Percentiles rank a stretch among this genome's conserved stretches.
These are phyloP conservation scores for Colletotrichum liaoningense DNA, from an alignment of 2,329 filamentous ascomycete genomes.

Conservation along the genomic window DNA sequence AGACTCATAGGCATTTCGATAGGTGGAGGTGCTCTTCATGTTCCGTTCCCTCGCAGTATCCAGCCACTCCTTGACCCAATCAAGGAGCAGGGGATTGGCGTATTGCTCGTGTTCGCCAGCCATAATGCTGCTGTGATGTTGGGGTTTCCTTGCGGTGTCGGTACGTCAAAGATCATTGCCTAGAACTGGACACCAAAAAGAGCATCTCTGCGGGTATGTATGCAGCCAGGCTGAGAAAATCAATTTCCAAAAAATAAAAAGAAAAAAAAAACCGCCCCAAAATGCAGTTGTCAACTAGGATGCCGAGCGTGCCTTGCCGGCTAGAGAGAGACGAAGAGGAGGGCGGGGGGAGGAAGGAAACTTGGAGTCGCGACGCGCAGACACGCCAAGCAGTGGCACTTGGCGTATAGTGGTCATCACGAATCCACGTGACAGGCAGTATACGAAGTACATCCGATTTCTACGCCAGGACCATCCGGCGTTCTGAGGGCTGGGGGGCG, in stretches of 20 bases:
- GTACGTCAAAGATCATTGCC: constrained; percentile 5
- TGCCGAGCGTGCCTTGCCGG: neutral
- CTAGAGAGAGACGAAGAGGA: neutral
- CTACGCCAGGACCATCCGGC: neutral
- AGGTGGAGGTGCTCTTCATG: constrained; percentile 77
- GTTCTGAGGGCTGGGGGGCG: neutral
- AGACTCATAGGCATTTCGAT: constrained; percentile 81
- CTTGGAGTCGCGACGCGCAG: constrained; percentile 1
- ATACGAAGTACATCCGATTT: no score
- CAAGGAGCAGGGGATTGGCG: constrained; percentile 77
- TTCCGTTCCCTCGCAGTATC: constrained; percentile 76
- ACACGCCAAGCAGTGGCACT: neutral
- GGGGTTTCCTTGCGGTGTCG: constrained; percentile 34
- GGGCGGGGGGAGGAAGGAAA: neutral
- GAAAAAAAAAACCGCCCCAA: neutral
- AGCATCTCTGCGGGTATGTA: neutral
- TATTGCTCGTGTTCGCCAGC: constrained; percentile 54
- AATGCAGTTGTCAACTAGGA: neutral
- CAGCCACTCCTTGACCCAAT: constrained; percentile 83
- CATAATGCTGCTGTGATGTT: constrained; percentile 41
- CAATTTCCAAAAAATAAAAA: neutral
- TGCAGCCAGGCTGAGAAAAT: neutral
- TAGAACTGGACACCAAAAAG: neutral
- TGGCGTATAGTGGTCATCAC: neutral
- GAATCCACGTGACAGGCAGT: constrained; percentile 30